Evolutionary conservation across 2,329 filamentous ascomycete genomes (phyloP), one percentile per base, ranked within the genome.

Genomic region (Fusarium fujikuroi): DNA sequence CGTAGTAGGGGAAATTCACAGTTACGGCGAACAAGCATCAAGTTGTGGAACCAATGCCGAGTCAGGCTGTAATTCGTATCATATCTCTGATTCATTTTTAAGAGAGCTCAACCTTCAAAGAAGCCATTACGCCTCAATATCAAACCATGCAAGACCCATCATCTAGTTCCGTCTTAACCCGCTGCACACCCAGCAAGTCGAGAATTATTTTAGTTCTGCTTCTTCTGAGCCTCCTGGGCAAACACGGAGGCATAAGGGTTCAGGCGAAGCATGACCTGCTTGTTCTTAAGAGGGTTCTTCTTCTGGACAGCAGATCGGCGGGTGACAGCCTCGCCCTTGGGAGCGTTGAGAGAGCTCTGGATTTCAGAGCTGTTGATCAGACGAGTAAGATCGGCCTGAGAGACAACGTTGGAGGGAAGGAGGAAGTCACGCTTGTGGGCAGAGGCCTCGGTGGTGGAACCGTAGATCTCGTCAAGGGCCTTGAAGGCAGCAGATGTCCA

Each of bases 231-330:
- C 77, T 84, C 90, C 90, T 97, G 94, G 80, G 92, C 88, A 87
- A 97, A 99, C 74, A 93, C 92, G 80, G 92, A 89, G 79, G 96
- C 95, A 87, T 99, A 99, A 75, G 96, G 96, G 92, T 99, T 99
- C 85, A 99, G 93, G 82, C 96, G 93, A 84, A 99, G 93, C 87
- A 98, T 91, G 79, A 99, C 93, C 91, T 98, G 96, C 92, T 95
- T 97, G 93, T 99, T 99, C 87, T 89, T 90, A 79, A 99, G 95
- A 82, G 96, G 96, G 91, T 99, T 99, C 95, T 98, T 98, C 95
- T 99, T 99, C 91, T 98, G 95, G 79, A 97, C 94, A 82, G 90
- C 87, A 79, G 89, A 87, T 83, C 96, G 94, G 92, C 98, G 98
- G 86, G 95, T 97, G 83, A 91, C 87, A 83, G 94, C 91, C 79